A percentile compares a stretch with the other conserved stretches of the same genome.
Conservation (phyloP, 108 stramenopile species). For the Fragilaria radians region DNA sequence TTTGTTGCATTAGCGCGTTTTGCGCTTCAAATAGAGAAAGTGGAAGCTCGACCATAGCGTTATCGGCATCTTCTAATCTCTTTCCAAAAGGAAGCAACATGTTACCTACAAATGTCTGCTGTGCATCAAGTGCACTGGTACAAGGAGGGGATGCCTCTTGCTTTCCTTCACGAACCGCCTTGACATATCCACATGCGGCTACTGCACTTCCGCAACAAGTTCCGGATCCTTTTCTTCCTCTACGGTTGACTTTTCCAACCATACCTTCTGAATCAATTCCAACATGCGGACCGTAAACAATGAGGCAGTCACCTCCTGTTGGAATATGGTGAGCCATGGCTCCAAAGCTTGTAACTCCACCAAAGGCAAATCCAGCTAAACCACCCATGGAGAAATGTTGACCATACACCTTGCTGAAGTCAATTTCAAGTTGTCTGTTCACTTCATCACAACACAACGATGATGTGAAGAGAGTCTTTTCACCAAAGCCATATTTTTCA, state of each 20-base stretch:
- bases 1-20: constrained; percentile 35
- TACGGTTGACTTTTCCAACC: constrained; percentile 25
- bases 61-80: constrained; percentile 26
- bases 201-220: constrained; percentile 68
- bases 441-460: constrained; percentile 48
- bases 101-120: constrained; percentile 40
- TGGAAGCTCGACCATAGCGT: constrained; percentile 48
- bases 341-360: constrained; percentile 55
- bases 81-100: constrained; percentile 46
- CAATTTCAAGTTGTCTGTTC: constrained; percentile 28
- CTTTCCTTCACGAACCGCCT: constrained; percentile 5
- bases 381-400: constrained; percentile 42
- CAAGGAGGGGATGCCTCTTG: constrained; percentile 5
- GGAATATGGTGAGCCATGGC: constrained; percentile 67
- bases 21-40: constrained; percentile 46
- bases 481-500: constrained; percentile 20
- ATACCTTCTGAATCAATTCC: constrained; percentile 30
- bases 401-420: constrained; percentile 30
- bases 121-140: constrained; percentile 31
- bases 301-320: constrained; percentile 44
- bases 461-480: constrained; percentile 39
- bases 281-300: constrained; percentile 67
- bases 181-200: constrained; percentile 15
- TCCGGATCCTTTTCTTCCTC: constrained; percentile 32
- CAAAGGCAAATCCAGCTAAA: constrained; percentile 59